phyloP scores from a whole-genome alignment of 2,329 filamentous ascomycete species.

The Alternaria panax region DNA sequence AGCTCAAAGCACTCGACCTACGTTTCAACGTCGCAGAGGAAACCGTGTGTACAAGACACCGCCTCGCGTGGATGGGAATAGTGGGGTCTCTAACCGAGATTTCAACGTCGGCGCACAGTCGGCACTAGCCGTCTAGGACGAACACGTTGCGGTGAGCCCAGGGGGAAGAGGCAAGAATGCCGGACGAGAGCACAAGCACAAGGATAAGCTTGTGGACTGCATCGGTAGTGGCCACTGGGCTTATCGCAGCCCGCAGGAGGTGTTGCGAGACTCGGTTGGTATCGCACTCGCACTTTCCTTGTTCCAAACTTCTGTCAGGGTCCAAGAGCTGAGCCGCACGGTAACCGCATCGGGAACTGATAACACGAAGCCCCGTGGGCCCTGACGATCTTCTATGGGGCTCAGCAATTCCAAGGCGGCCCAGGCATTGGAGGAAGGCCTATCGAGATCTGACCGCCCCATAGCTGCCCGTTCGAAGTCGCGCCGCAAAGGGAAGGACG shows the following conservation, averaged over 20 bases:
- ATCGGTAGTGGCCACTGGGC: background rate
- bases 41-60: constrained; percentile 30
- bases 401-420: constrained; percentile 20
- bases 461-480: background rate
- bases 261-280: background rate
- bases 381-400: constrained; percentile 26
- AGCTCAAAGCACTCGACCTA: constrained; percentile 29
- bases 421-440: constrained; percentile 15
- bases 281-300: background rate
- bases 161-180: constrained; percentile 1
- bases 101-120: constrained; percentile 31
- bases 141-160: constrained; percentile 19
- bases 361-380: constrained; percentile 25
- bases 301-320: constrained; percentile 11
- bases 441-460: constrained; percentile 2
- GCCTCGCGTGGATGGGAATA: constrained; percentile 29
- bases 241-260: background rate
- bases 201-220: background rate
- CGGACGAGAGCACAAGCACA: background rate
- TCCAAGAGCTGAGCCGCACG: constrained; percentile 30
- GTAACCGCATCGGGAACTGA: constrained; percentile 25
- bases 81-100: constrained; percentile 32
- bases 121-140: constrained; percentile 18
- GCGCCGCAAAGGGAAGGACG: background rate
- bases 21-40: constrained; percentile 28